These are phyloP conservation scores for Yamadazyma kanchanaburiensis DNA, from an alignment of 1,139 yeast species.

Conservation along the genomic window DNA sequence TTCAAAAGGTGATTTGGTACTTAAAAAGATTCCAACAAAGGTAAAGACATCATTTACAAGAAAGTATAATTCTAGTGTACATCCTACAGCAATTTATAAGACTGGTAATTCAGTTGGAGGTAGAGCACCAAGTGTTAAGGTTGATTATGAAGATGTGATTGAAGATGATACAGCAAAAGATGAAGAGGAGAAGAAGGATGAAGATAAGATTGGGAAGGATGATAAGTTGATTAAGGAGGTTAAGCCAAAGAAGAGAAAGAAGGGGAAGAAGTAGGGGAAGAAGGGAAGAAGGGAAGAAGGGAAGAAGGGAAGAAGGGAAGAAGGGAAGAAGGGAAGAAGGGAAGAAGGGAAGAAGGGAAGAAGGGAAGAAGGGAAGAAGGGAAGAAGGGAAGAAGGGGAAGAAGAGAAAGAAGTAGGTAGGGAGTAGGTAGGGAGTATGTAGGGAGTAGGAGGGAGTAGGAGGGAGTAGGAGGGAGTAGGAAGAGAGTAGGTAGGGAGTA, in stretches of 20 bases:
- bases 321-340: too few species aligned
- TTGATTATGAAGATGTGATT: constrained; percentile 60
- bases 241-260: constrained; percentile 24
- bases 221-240: constrained; percentile 44
- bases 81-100: constrained; percentile 83
- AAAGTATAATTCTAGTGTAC: constrained; percentile 67
- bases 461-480: too few species aligned
- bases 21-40: constrained; percentile 68
- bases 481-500: too few species aligned
- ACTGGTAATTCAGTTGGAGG: constrained; percentile 54
- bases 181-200: constrained; percentile 28
- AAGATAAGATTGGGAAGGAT: constrained; percentile 37
- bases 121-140: constrained; percentile 41
- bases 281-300: too few species aligned
- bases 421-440: too few species aligned
- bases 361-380: too few species aligned
- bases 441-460: too few species aligned
- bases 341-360: too few species aligned
- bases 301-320: too few species aligned
- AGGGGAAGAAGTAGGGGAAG: too few species aligned
- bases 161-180: constrained; percentile 53
- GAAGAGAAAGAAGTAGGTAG: too few species aligned
- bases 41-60: constrained; percentile 85
- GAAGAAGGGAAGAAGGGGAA: too few species aligned
- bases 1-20: constrained; percentile 35